Evolutionary conservation across 2,329 filamentous ascomycete genomes (phyloP).

Genomic region (Diaporthe destruens): DNA sequence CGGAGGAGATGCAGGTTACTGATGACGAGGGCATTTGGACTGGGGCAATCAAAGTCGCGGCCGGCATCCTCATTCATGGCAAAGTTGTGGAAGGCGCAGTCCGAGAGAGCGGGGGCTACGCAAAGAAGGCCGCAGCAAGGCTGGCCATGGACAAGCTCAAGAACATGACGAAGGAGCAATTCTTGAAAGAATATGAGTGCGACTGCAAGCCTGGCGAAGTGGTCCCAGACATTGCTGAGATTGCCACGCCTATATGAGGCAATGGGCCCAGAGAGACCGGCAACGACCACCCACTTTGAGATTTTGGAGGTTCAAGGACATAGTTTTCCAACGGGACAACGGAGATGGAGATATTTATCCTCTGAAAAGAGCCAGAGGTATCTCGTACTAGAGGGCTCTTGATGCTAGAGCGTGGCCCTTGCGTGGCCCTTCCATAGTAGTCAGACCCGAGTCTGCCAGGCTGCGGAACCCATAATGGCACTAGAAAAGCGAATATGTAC

Average conservation of each 20-base stretch:
- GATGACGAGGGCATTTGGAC: slow-evolving; percentile 44
- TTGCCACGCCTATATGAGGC: slow-evolving; percentile 40
- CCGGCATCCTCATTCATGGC: slow-evolving; percentile 82
- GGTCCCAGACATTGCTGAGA: slow-evolving; percentile 40
- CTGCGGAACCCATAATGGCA: neutral
- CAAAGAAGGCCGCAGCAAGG: slow-evolving; percentile 76
- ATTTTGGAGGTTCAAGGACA: neutral
- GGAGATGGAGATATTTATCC: neutral
- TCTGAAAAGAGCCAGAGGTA: neutral
- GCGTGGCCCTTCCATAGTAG: neutral
- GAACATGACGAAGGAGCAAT: slow-evolving; percentile 65
- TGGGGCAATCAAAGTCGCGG: slow-evolving; percentile 65
- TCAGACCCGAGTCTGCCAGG: neutral
- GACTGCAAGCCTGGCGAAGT: slow-evolving; percentile 61
- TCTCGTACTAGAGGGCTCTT: neutral
- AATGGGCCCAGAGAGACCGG: neutral
- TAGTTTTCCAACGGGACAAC: no score
- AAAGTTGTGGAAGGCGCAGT: slow-evolving; percentile 72
- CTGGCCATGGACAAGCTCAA: slow-evolving; percentile 64
- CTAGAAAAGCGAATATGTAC: neutral
- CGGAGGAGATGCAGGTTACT: slow-evolving; percentile 61
- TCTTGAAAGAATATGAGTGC: slow-evolving; percentile 71
- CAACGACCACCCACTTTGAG: slow-evolving; percentile 26
- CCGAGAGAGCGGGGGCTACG: slow-evolving; percentile 76
- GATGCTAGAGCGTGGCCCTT: neutral